phyloP scores from a whole-genome alignment of 192 early-diverging fungal species.

The Rhizophagus prolifer region DNA sequence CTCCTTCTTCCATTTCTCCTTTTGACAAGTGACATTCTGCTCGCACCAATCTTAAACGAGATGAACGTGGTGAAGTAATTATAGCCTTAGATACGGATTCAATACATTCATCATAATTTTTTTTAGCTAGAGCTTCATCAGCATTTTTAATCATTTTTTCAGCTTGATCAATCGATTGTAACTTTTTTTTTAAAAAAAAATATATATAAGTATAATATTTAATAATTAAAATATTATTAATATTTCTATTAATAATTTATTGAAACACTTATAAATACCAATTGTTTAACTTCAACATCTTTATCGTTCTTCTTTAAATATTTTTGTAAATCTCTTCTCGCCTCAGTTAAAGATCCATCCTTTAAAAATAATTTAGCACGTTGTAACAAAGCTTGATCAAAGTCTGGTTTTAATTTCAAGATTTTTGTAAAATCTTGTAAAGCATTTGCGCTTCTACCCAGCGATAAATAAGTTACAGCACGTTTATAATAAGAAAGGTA shows the following conservation, averaged over 20 bases:
- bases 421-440: slow-evolving; percentile 80
- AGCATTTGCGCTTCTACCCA: slow-evolving; percentile 72
- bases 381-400: slow-evolving; percentile 74
- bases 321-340: slow-evolving; percentile 60
- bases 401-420: slow-evolving; percentile 78
- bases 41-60: slow-evolving; percentile 60
- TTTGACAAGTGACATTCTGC: slow-evolving; percentile 71
- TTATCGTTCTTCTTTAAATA: slow-evolving; percentile 37
- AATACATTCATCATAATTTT: slow-evolving; percentile 57
- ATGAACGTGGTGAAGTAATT: slow-evolving; percentile 52
- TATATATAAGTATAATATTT: slow-evolving; percentile 1
- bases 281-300: slow-evolving; percentile 39
- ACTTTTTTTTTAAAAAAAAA: slow-evolving; percentile 27
- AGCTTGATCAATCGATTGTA: slow-evolving; percentile 46
- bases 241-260: not conserved
- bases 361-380: slow-evolving; percentile 67
- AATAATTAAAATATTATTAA: not conserved
- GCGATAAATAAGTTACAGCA: slow-evolving; percentile 76
- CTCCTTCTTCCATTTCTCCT: slow-evolving; percentile 83
- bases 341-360: slow-evolving; percentile 64
- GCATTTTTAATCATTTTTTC: slow-evolving; percentile 42
- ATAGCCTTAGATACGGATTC: slow-evolving; percentile 52
- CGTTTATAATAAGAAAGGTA: slow-evolving; percentile 87
- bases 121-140: slow-evolving; percentile 38
- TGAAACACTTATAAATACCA: slow-evolving; percentile 33